Evolutionary conservation across 78 protist species (phyloP).

Genomic region (Creolimax fragrantissima): DNA sequence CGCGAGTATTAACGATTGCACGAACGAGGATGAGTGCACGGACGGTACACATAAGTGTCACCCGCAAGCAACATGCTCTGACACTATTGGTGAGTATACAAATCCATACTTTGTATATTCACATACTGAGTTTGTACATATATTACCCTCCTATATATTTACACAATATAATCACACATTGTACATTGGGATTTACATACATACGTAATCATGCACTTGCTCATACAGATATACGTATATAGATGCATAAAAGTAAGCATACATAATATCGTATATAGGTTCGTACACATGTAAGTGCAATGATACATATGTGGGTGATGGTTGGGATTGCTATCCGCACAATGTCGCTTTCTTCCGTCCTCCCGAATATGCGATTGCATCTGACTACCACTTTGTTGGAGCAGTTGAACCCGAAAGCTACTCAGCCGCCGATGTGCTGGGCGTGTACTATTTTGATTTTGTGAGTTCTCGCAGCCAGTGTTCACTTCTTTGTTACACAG

Average conservation of each 20-base stretch:
- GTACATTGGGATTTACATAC: too few relatives aligned
- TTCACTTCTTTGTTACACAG: background rate
- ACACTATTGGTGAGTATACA: background rate
- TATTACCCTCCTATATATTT: too few relatives aligned
- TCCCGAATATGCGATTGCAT: background rate
- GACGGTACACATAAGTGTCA: background rate
- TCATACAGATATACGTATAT: too few relatives aligned
- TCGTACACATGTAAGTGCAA: background rate
- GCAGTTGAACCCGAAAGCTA: background rate
- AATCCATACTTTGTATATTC: too few relatives aligned
- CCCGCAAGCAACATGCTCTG: background rate
- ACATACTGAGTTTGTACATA: too few relatives aligned
- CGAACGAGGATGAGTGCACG: background rate
- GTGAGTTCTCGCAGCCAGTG: background rate
- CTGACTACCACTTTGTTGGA: background rate
- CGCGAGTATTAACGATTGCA: background rate
- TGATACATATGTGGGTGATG: background rate
- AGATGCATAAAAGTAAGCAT: too few relatives aligned
- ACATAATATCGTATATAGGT: too few relatives aligned
- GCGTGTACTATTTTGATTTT: background rate
- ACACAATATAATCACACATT: too few relatives aligned
- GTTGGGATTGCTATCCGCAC: background rate
- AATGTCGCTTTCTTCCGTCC: background rate
- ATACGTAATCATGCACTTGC: too few relatives aligned
- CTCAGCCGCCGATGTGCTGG: background rate